phyloP scores from a whole-genome alignment of 2,329 filamentous ascomycete species.

The Colletotrichum chrysophilum region DNA sequence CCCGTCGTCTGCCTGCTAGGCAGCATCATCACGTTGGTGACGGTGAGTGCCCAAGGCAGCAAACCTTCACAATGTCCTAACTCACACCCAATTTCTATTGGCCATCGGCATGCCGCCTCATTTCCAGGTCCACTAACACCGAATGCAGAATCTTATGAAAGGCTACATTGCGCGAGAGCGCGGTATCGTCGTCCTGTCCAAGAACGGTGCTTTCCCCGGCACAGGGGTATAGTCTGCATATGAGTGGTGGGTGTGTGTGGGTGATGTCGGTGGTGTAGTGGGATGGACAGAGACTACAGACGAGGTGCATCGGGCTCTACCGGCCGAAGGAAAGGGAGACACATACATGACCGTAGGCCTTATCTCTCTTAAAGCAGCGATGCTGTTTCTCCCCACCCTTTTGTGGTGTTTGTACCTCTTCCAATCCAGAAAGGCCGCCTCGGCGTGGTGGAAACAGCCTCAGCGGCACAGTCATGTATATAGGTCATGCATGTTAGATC shows the following conservation, averaged over 20 bases:
- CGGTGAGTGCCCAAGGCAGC: background rate
- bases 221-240: slow-evolving; percentile 65
- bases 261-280: background rate
- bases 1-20: background rate
- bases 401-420: background rate
- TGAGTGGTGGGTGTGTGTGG: background rate
- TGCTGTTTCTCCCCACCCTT: background rate
- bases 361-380: background rate
- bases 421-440: background rate
- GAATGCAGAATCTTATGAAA: slow-evolving; percentile 84
- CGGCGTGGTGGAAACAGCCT: background rate
- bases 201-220: slow-evolving; percentile 90
- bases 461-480: background rate
- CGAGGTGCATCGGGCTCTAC: background rate
- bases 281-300: background rate
- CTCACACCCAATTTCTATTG: background rate
- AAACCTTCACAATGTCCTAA: background rate
- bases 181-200: slow-evolving; percentile 90
- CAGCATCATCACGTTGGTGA: background rate
- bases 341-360: background rate
- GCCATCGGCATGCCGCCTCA: background rate
- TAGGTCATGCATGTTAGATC: background rate
- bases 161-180: slow-evolving; percentile 95
- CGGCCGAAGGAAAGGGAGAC: background rate
- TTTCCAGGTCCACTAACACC: slow-evolving; percentile 37